Evolutionary conservation across 2,329 filamentous ascomycete species (phyloP), one percentile per base, ranked within the genome.

Genomic region (Fusarium circinatum): DNA sequence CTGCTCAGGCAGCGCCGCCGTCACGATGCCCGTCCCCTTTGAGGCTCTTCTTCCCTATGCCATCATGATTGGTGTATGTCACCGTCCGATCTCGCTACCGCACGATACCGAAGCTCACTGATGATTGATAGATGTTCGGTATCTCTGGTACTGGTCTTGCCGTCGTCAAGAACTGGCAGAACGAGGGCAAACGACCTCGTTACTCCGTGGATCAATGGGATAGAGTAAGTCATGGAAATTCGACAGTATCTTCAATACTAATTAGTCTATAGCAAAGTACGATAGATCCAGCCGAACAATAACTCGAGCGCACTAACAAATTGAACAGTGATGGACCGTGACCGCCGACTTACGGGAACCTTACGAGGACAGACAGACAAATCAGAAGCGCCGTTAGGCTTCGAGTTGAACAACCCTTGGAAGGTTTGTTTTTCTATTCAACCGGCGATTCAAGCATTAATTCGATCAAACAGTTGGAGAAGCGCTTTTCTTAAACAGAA

Each of bases 171-270:
- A 85, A 86, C 75, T 85, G 85, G 83, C 85, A 88, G 75, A 91
- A 90, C 80, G 89, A 89, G 70, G 87, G 89, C 78, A 91, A 90
- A 84, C 85, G 87, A 76, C 84, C 86, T 62, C 87, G 90, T 74
- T 89, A 89, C 79, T 89, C 87, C 13, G 69, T 91, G 64, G 90
- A 91, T 77, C 86, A 89, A 78, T 92, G 90, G 90, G 90, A 91
- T 76, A 88, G 82, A 82, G 89, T 91, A 82, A 74, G 86, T 80
- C 51, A 47, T 57, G 24, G 36, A 38, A 47, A 48, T 34, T 30
- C 39, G 28, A 39, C 18, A 34, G 38, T 32, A 44, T 58, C 39
- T 52, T 5, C 20, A n/a, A 65, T 73, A 68, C 82, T 85, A 79
- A 83, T 73, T 49, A n/a, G 56, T 52, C 57, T 49, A 67, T 73